Evolutionary conservation across 2,329 filamentous ascomycete species (phyloP), one percentile per base, ranked within the genome.

Genomic region (Truncatella angustata): DNA sequence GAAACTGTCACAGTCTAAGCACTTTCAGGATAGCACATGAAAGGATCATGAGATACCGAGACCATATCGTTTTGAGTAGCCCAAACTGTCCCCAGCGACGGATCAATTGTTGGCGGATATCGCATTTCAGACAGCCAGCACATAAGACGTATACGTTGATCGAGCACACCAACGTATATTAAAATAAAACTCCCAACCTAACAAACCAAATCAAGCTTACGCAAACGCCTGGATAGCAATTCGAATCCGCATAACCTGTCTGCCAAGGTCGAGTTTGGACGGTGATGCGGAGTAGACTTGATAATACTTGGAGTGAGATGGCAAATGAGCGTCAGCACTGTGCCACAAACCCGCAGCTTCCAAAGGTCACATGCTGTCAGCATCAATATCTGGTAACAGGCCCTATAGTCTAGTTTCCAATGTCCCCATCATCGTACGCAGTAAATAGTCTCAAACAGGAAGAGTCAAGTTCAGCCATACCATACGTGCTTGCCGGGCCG

Each of bases 291-390:
- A n/a, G 40, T 28, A 24, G 40, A 34, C 28, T 16, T 14, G 28
- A 46, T 16, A 12, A 46, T 32, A 18, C 26, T 11, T 46, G 24
- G n/a, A 12, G 26, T 44, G 28, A 32, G 43, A 46, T 46, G 34
- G 32, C 20, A 46, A 18, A 44, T 18, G 43, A 34, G 26, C 20
- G 26, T 35, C 43, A 46, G 26, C 40, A 44, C 20, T 1, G 28
- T 35, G 43, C 43, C 43, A 23, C 28, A 20, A 46, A 12, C 43
- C 26, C 43, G 28, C 43, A 46, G 18, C 18, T 46, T 16, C 4
- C 12, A 7, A 9, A 20, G 30, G 43, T 46, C 43, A 46, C 43
- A 46, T 46, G 43, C 18, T 32, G 43, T 32, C 43, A 46, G 26
- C 43, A 20, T 30, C 23, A 43, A 7, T 24, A 43, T n/a, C n/a